A percentile compares a stretch with the other conserved stretches of the same genome.
Conservation (phyloP, 2,329 filamentous ascomycete genomes). For the Epicoccum sorghinum region DNA sequence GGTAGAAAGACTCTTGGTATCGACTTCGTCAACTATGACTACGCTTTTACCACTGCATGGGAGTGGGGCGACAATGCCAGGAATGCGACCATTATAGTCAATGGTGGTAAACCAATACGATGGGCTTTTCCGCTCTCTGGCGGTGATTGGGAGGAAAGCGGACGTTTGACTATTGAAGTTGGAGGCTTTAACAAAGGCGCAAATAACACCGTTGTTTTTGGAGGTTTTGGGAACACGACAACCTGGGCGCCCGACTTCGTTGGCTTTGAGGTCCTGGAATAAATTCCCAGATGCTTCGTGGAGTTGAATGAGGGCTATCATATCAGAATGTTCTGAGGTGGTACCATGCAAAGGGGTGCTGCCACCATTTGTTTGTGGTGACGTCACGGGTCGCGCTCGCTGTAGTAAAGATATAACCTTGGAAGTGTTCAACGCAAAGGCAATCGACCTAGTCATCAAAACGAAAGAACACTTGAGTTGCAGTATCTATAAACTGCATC, state of each 20-base stretch:
- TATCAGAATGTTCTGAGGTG: no score
- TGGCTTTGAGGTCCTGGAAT: constrained; percentile 36
- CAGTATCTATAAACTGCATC: no score
- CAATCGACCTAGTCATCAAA: no score
- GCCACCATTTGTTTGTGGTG: no score
- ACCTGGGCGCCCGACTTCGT: constrained; percentile 37
- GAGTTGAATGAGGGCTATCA: no score
- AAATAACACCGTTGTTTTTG: constrained; percentile 31
- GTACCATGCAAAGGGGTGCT: no score
- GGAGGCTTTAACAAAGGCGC: constrained; percentile 35
- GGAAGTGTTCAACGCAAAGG: no score
- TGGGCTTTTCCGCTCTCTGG: constrained; percentile 50
- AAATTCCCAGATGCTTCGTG: no score
- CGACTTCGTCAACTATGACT: constrained; percentile 52
- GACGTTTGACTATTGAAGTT: constrained; percentile 30
- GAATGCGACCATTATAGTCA: constrained; percentile 47
- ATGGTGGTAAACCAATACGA: constrained; percentile 42
- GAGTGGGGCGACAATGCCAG: constrained; percentile 43
- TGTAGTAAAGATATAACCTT: no score
- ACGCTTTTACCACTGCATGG: constrained; percentile 45
- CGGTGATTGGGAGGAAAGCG: constrained; percentile 47
- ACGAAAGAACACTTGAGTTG: no score
- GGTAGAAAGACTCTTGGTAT: constrained; percentile 44
- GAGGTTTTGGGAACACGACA: constrained; percentile 17
- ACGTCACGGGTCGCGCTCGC: no score